These are phyloP conservation scores for Talaromyces sp. DNA, from an alignment of 2,329 filamentous ascomycete genomes.

Conservation along the genomic window DNA sequence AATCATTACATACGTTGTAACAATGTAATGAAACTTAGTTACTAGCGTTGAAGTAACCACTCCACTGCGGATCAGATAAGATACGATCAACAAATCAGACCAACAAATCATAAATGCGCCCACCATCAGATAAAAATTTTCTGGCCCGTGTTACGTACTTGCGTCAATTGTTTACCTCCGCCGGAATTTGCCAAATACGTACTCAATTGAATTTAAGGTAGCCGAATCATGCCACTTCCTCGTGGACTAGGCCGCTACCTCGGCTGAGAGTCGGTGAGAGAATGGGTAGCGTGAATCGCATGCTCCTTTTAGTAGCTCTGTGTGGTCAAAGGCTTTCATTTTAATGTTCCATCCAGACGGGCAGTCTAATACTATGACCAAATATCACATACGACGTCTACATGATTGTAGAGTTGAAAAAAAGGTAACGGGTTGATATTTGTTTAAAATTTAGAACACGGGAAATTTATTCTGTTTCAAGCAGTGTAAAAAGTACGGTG, in stretches of 20 bases:
- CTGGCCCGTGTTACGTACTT: background rate
- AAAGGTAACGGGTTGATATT: too few species aligned
- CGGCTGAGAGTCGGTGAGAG: constrained; percentile 1
- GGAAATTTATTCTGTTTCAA: too few species aligned
- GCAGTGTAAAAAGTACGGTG: too few species aligned
- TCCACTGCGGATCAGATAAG: constrained; percentile 18
- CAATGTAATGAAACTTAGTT: background rate
- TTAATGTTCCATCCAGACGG: too few species aligned
- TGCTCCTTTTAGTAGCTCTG: too few species aligned
- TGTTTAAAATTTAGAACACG: too few species aligned
- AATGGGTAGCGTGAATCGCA: background rate
- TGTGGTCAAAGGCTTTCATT: background rate
- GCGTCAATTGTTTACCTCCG: background rate
- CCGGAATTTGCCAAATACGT: background rate
- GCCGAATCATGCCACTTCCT: background rate
- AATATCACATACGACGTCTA: too few species aligned
- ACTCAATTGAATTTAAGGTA: background rate
- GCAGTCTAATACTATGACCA: too few species aligned
- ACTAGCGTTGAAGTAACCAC: background rate
- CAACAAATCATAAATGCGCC: constrained; percentile 4
- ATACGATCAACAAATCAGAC: background rate
- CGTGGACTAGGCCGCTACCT: background rate
- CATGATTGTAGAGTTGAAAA: too few species aligned
- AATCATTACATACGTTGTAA: background rate
- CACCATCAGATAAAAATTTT: constrained; percentile 18